Conservation (phyloP, 2,329 filamentous ascomycete species). For the Ceratocystis eucalypticola region DNA sequence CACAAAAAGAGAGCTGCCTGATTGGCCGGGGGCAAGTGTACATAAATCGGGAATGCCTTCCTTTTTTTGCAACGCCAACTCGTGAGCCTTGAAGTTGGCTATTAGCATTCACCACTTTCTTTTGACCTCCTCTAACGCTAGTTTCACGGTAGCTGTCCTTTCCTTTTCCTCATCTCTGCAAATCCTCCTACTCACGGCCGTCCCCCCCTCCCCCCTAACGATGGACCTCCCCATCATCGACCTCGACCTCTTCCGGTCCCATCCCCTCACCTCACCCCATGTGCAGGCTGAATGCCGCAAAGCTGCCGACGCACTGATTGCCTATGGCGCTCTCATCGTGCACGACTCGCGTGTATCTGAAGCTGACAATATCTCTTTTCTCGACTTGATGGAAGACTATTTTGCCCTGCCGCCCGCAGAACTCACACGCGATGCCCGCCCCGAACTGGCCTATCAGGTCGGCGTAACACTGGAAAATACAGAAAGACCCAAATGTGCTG, state of each 20-base stretch:
- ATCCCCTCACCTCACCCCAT: slow-evolving; percentile 30
- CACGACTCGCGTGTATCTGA: slow-evolving; percentile 47
- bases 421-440: slow-evolving; percentile 40
- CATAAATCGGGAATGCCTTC: not conserved
- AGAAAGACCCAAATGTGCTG: slow-evolving; percentile 49
- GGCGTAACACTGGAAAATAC: slow-evolving; percentile 50
- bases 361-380: slow-evolving; percentile 41
- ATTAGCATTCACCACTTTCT: too few species aligned
- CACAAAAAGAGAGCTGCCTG: not conserved
- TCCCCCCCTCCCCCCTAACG: slow-evolving; percentile 12
- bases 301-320: slow-evolving; percentile 43
- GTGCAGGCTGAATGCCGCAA: slow-evolving; percentile 39
- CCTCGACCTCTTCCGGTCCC: slow-evolving; percentile 42
- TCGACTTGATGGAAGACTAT: slow-evolving; percentile 52
- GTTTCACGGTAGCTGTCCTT: too few species aligned
- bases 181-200: not conserved
- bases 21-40: not conserved
- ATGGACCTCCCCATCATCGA: slow-evolving; percentile 49
- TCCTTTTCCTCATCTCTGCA: too few species aligned
- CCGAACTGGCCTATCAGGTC: slow-evolving; percentile 46
- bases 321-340: slow-evolving; percentile 45
- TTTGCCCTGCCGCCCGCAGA: slow-evolving; percentile 41
- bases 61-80: not conserved
- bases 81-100: not conserved
- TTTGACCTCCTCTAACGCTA: too few species aligned